Percentiles rank a stretch among this genome's conserved stretches.
These are phyloP conservation scores for Lepidopterella palustris DNA, from an alignment of 495 filamentous ascomycete species.

Conservation along the genomic window DNA sequence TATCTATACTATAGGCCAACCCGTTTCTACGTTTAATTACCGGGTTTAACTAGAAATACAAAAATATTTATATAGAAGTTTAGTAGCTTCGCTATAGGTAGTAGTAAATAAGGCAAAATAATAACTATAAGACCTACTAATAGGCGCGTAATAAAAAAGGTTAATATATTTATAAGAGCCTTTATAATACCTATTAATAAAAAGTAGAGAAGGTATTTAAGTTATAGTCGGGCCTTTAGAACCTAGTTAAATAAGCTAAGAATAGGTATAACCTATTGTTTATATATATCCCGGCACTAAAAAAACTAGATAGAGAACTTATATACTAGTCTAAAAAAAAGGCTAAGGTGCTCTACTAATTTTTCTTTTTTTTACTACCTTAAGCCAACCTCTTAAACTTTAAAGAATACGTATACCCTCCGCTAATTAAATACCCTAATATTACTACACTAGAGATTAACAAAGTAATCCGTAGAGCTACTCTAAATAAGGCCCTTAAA, in stretches of 20 bases:
- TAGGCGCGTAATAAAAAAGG: neutral
- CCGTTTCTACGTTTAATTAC: neutral
- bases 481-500: conserved; percentile 31
- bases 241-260: conserved; percentile 8
- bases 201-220: neutral
- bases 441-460: conserved; percentile 24
- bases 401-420: conserved; percentile 12
- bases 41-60: neutral
- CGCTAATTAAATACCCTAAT: conserved; percentile 16
- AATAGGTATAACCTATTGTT: neutral
- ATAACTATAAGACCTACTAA: neutral
- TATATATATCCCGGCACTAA: neutral
- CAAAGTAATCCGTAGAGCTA: conserved; percentile 16
- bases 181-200: neutral
- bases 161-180: neutral
- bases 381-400: conserved; percentile 30
- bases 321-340: neutral
- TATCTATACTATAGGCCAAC: neutral
- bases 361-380: conserved; percentile 29
- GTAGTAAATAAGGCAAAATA: neutral
- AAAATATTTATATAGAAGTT: neutral
- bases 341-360: neutral
- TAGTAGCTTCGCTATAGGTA: neutral
- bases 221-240: neutral
- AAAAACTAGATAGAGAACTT: neutral